Base-by-base conservation (phyloP, 2,329 filamentous ascomycete genomes). In the Colletotrichum falcatum region DNA sequence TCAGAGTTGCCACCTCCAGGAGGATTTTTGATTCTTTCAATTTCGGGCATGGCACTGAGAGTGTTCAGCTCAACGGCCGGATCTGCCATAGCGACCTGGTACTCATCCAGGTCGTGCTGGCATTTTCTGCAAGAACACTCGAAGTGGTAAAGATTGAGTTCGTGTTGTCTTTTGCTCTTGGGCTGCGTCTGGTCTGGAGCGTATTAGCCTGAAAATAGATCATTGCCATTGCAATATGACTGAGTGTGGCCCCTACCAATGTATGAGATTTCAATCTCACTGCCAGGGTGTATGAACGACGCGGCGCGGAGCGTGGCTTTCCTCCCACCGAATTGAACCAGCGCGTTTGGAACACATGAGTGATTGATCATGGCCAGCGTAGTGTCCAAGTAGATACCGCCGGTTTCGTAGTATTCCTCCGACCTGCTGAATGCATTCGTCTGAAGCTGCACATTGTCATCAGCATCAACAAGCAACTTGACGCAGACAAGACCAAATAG, bases 241-340 rank as follows among this genome's bases (percentile, higher is more conserved):
- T 11, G 14, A 39, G 28, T 35, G 8, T 16, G 39, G 33, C 26
- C 76, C 81, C 70, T 78, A 86, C 89, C 88, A 44, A 89, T 87
- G 73, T 91, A 91, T 1, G 88, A 89, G 42, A 91, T 89, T 67
- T 86, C 84, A 64, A 91, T 84, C 78, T 90, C 87, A 33, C 90
- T 84, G 9, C 83, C 88, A 39, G 80, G 76, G 18, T 81, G 74
- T 51, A 91, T 89, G 3, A 80, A 77, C 28, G 74, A 77, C 64
- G 86, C 82, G 2, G 89, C 86, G 46, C 85, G 82, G 18, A 91
- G 77, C 3, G 85, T 78, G 3, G 87, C 85, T 5, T 78, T 81
- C 7, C 88, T 82, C 5, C 86, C 86, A 48, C 84, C 74, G 62
- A 90, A 90, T 53, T 85, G 83, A 20, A 91, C 86, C 58, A 85